phyloP scores from a whole-genome alignment of 1,139 yeast species.

The Kurtzmaniella quercitrusa region DNA sequence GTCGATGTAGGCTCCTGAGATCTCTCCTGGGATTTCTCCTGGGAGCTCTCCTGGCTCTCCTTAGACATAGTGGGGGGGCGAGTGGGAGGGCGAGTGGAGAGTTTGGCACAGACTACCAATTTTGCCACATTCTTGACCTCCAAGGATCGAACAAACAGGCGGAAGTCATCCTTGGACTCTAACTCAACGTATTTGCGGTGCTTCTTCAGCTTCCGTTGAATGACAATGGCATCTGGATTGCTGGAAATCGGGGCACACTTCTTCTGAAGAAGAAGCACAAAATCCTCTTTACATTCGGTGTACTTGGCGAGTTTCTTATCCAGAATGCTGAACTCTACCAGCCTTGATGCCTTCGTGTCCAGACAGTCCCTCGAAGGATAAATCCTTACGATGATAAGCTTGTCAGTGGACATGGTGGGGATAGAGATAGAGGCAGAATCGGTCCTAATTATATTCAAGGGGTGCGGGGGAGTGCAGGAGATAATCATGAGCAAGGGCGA shows the following conservation, averaged over 20 bases:
- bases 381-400: neutral
- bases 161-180: conserved; percentile 38
- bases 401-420: neutral
- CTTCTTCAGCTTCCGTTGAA: conserved; percentile 40
- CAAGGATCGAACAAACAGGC: conserved; percentile 42
- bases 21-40: neutral
- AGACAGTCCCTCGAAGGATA: neutral
- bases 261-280: conserved; percentile 12
- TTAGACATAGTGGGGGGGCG: no score
- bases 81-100: neutral
- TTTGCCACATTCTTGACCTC: conserved; percentile 39
- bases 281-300: conserved; percentile 13
- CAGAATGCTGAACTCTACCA: conserved; percentile 1
- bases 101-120: conserved; percentile 17
- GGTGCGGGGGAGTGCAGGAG: neutral
- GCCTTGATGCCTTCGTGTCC: neutral
- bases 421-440: neutral
- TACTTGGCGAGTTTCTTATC: conserved; percentile 3
- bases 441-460: neutral
- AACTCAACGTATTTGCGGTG: conserved; percentile 37
- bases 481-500: neutral
- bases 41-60: no score
- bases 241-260: conserved; percentile 1
- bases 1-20: neutral
- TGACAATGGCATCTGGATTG: conserved; percentile 5